Base-by-base conservation (phyloP, 2,329 filamentous ascomycete species). In the Phyllosticta capitalensis region DNA sequence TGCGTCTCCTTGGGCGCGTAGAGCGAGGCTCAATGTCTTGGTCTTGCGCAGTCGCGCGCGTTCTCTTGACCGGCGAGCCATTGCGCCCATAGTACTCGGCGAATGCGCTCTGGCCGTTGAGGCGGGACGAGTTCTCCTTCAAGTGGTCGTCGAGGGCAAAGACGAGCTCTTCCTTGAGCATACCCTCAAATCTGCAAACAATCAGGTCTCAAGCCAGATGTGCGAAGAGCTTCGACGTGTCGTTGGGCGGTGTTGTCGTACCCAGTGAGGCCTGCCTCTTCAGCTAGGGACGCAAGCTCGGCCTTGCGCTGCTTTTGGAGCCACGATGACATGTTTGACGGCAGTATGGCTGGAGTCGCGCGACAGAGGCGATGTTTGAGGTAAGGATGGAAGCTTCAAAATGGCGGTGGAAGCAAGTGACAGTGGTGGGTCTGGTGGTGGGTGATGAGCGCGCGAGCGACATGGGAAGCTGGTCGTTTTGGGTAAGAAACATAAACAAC, bases 91-190 rank as follows among this genome's bases (percentile, higher is more conserved):
- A 96, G 80, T 90, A 96, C 62, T 87, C 84, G 62, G 81, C 76
- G 70, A 96, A 83, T 59, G 78, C 79, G 58, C 85, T 75, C 64
- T 91, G 83, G 61, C 78, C 77, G 56, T 81, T 78, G 69, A 89
- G 87, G 62, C 79, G 80, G 64, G 82, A 77, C 66, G 83, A 79
- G 76, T 96, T 88, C 63, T 82, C 79, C 65, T 83, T 52, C 52
- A 95, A 82, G 74, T 85, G 86, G 53, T 86, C 81, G 67, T 95
- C 88, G 64, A 95, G 83, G 52, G 82, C 82, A 61, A 81, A 73
- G 69, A 92, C 89, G 62, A 97, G 83, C 54, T 96, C 90, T 64
- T 80, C 78, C 75, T 96, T 96, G 73, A 87, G 88, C 64, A 87
- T 76, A 60, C 80, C 78, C 65, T 89, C 84, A 68, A 83, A 85